phyloP scores from a whole-genome alignment of 371 early-diverging fungal genomes.

The Mucor plumbeus region DNA sequence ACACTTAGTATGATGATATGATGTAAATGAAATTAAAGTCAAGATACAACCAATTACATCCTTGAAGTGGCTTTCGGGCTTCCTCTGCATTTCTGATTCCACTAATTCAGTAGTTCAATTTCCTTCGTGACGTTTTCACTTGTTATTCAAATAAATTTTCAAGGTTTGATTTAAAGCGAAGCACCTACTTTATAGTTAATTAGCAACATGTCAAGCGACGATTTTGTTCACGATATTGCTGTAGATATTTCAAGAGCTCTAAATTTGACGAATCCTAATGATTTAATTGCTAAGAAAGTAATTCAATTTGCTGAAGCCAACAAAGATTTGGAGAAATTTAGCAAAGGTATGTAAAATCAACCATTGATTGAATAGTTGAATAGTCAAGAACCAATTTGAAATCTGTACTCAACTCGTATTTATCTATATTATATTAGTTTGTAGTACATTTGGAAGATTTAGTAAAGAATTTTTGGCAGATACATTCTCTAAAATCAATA shows the following conservation, averaged over 20 bases:
- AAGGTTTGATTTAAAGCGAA: neutral
- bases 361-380: neutral
- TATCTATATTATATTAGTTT: conserved; percentile 37
- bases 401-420: neutral
- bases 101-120: too few relatives aligned
- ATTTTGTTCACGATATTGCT: conserved; percentile 62
- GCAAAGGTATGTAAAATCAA: conserved; percentile 40
- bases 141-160: neutral
- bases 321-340: conserved; percentile 55
- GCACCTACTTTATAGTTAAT: neutral
- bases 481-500: conserved; percentile 51
- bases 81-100: too few relatives aligned
- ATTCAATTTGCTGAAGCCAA: conserved; percentile 65
- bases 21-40: too few relatives aligned
- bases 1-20: too few relatives aligned
- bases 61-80: too few relatives aligned
- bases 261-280: conserved; percentile 64
- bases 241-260: conserved; percentile 65
- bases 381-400: neutral
- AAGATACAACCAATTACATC: too few relatives aligned
- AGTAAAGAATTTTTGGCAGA: conserved; percentile 58
- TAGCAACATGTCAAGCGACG: conserved; percentile 38
- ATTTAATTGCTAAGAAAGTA: conserved; percentile 62
- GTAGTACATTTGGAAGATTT: conserved; percentile 66
- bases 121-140: too few relatives aligned